phyloP scores from a whole-genome alignment of 2,329 filamentous ascomycete species.

The Colletotrichum horii region DNA sequence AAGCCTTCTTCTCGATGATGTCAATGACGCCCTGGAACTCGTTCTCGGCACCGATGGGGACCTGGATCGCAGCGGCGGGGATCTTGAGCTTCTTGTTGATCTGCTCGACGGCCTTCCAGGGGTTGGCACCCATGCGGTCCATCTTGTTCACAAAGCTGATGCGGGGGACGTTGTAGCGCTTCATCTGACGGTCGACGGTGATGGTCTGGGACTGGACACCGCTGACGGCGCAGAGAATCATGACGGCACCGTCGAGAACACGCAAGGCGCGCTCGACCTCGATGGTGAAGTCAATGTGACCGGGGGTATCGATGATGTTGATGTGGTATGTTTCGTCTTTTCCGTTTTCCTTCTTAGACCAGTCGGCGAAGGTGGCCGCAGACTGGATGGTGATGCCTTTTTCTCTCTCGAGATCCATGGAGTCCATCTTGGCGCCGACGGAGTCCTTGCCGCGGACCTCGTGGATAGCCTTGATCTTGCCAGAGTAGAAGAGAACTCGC shows the following conservation, averaged over 20 bases:
- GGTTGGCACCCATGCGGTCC: conserved; percentile 98
- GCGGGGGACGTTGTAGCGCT: conserved; percentile 93
- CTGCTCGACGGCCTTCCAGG: conserved; percentile 96
- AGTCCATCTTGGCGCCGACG: conserved; percentile 99
- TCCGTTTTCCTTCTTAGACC: conserved; percentile 84
- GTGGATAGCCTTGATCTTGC: conserved; percentile 95
- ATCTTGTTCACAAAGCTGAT: conserved; percentile 99
- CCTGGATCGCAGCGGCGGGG: conserved; percentile 88
- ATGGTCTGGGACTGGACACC: conserved; percentile 98
- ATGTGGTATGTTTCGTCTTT: conserved; percentile 93
- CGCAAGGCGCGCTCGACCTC: conserved; percentile 95
- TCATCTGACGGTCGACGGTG: conserved; percentile 98
- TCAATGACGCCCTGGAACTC: conserved; percentile 93
- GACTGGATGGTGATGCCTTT: conserved; percentile 99
- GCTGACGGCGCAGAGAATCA: conserved; percentile 97
- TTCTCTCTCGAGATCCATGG: conserved; percentile 97
- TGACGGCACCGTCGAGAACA: conserved; percentile 94
- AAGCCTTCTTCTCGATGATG: conserved; percentile 86
- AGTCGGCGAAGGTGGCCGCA: conserved; percentile 96
- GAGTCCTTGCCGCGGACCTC: conserved; percentile 95
- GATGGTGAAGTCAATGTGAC: conserved; percentile 99
- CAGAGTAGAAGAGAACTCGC: conserved; percentile 97
- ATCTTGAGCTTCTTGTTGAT: conserved; percentile 97
- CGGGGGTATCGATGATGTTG: conserved; percentile 98
- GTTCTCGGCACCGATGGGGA: conserved; percentile 92